Conservation (phyloP, 2,329 filamentous ascomycete genomes). For the Fusarium multiceps region DNA sequence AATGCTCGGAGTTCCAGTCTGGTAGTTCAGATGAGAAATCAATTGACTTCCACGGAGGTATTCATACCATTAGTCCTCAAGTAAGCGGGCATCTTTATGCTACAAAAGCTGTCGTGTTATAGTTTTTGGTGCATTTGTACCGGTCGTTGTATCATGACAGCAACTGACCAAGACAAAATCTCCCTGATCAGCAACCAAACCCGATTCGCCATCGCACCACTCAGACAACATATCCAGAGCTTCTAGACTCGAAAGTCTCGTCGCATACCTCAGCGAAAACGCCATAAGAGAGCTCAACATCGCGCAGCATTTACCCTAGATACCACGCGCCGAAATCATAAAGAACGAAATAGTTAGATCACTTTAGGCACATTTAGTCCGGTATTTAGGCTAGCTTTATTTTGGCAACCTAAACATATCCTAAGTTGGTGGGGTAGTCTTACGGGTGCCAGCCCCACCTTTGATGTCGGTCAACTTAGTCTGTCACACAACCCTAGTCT, state of each 20-base stretch:
- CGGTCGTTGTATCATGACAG: fast-evolving
- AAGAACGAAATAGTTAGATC: background rate
- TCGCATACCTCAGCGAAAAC: fast-evolving
- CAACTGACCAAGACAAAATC: fast-evolving
- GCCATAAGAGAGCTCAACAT: background rate
- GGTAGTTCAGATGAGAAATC: too few species aligned
- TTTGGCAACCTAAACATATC: background rate
- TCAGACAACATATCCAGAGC: background rate
- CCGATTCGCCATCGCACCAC: background rate
- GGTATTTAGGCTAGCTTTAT: background rate
- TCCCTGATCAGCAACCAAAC: background rate
- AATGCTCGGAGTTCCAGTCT: too few species aligned
- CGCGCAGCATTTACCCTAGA: background rate
- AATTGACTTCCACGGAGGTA: fast-evolving
- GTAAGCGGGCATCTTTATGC: background rate
- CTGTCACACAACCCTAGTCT: background rate
- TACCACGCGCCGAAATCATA: background rate
- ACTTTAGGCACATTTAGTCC: fast-evolving
- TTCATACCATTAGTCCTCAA: fast-evolving
- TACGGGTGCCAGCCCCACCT: background rate
- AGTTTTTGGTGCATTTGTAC: fast-evolving
- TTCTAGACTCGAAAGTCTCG: fast-evolving
- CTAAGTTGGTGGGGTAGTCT: background rate
- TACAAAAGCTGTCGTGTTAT: background rate
- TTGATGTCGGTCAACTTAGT: background rate